Evolutionary conservation across 1,284 basidiomycete species (phyloP), one percentile per base, ranked within the genome.

Genomic region (Leccinum proximum): DNA sequence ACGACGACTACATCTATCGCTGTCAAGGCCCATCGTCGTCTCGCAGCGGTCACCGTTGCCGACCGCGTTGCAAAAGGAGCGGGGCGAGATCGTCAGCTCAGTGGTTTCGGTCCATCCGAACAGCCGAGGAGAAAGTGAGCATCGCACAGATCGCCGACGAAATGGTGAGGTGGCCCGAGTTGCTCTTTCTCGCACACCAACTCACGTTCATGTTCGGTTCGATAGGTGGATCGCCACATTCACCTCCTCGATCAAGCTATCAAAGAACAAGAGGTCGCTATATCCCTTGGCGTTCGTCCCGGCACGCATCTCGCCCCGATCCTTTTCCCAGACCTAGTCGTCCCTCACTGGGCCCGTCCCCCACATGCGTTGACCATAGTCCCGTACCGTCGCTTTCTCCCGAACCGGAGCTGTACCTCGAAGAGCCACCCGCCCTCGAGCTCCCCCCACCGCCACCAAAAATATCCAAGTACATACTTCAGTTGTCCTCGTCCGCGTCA

Each of bases 211-310:
- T 53, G 16, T 35, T 18, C 22, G n/a, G 58, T 59, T 54, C 18
- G 18, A 59, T 60, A 82, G 90, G 82, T 91, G 10, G 87, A 90
- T 66, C 80, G 89, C 58, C 88, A 92, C 70, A 85, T 89, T 30
- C 83, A 87, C n/a, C 80, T 89, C 62, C 77, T 93, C 11, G 88
- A 91, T 66, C 86, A 89, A 70, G 86, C 87, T 33, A 90, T 92
- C 66, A 84, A 84, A 66, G 89, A 92, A 68, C 88, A 91, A 71
- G 86, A 91, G 72, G 80, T 82, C 26, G 79, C 82, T 11, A 80
- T 90, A 50, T 81, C 82, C 40, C 76, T 84, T 26, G 87, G 84
- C n/a, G 76, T 81, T 40, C 80, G 82, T 22, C 79, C 84, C 30
- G 84, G 85, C 22, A 82, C 81, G 4, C 82, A 84, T 65, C 78